phyloP scores from a whole-genome alignment of 225 moss, liverwort and hornwort species.

The Takakia lepidozioides region DNA sequence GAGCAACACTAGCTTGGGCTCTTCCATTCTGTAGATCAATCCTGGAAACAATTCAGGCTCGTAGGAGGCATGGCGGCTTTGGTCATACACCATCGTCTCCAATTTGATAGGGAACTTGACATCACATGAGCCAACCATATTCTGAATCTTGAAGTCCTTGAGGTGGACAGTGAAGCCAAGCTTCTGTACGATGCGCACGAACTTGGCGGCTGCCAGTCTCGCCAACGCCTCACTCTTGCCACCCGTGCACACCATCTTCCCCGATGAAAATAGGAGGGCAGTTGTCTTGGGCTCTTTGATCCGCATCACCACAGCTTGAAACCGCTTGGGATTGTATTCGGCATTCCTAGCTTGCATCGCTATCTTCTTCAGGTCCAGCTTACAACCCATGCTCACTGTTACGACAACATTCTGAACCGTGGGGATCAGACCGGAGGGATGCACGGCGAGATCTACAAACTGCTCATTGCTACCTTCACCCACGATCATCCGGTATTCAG shows the following conservation, averaged over 20 bases:
- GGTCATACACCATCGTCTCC: too few relatives aligned
- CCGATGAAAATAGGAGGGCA: constrained; percentile 53
- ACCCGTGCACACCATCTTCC: constrained; percentile 89
- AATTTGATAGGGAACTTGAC: too few relatives aligned
- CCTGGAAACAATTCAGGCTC: too few relatives aligned
- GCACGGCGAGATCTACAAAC: constrained; percentile 51
- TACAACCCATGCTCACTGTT: constrained; percentile 54
- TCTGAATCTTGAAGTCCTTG: too few relatives aligned
- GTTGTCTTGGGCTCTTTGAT: constrained; percentile 56
- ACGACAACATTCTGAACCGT: constrained; percentile 56
- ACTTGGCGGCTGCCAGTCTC: constrained; percentile 97
- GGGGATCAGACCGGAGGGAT: constrained; percentile 47
- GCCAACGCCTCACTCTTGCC: constrained; percentile 99
- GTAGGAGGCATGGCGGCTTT: too few relatives aligned
- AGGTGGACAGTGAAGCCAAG: too few relatives aligned
- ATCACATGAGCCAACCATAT: too few relatives aligned
- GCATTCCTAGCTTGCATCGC: constrained; percentile 50
- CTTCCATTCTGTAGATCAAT: too few relatives aligned
- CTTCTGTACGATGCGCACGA: too few relatives aligned
- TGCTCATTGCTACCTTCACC: constrained; percentile 42
- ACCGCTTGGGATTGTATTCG: constrained; percentile 59
- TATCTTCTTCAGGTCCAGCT: constrained; percentile 47
- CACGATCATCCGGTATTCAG: constrained; percentile 15
- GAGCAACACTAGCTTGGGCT: too few relatives aligned
- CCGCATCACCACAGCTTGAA: constrained; percentile 52